Evolutionary conservation across 352 stramenopile species (phyloP).

Genomic region (Pythium dissotocum): DNA sequence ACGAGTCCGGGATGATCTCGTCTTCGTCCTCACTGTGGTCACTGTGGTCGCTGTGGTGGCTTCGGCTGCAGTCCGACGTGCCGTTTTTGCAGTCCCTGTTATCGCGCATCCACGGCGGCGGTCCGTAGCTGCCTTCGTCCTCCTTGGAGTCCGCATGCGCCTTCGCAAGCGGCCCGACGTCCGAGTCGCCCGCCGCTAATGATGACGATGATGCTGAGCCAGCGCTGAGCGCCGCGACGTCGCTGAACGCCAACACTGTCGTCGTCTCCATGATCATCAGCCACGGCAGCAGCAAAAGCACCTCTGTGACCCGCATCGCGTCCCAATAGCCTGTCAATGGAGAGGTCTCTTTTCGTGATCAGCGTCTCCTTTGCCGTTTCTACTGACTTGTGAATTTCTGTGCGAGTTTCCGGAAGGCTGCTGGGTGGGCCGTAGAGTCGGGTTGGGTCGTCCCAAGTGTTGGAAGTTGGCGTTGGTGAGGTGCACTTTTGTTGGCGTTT

Average conservation of each 20-base stretch:
- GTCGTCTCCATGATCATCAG: neutral
- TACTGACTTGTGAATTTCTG: neutral
- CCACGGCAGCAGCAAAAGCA: neutral
- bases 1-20: conserved; percentile 21
- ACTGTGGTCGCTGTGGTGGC: too few species aligned
- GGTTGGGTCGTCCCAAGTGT: neutral
- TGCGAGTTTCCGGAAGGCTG: neutral
- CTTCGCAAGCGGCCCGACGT: conserved; percentile 3
- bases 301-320: neutral
- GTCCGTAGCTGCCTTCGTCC: neutral
- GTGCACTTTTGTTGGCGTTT: neutral
- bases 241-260: conserved; percentile 3
- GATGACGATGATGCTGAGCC: neutral
- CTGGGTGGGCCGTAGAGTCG: neutral
- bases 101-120: neutral
- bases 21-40: conserved; percentile 12
- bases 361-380: neutral
- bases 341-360: conserved; percentile 3
- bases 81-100: neutral
- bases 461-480: neutral
- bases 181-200: neutral
- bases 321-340: neutral
- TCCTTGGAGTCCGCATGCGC: conserved; percentile 11
- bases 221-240: neutral
- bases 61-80: neutral